phyloP scores from a whole-genome alignment of 2,329 filamentous ascomycete genomes.

The Colletotrichum camelliae region DNA sequence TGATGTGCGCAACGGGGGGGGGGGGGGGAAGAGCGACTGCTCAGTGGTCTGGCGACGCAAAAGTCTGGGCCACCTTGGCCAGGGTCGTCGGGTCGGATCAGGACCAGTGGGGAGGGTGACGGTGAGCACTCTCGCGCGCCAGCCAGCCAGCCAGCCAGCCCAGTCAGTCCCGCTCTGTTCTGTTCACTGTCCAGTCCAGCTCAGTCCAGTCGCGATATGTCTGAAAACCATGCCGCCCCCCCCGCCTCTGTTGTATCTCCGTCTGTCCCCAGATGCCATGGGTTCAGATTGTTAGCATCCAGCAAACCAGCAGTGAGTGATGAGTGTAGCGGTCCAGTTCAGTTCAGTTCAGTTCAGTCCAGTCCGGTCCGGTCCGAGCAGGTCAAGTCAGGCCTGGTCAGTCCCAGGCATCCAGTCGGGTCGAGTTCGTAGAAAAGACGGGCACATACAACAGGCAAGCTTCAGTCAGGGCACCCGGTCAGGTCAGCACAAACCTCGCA shows the following conservation, averaged over 20 bases:
- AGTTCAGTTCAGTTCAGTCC: background rate
- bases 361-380: background rate
- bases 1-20: background rate
- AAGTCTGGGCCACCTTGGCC: slow-evolving; percentile 13
- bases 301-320: background rate
- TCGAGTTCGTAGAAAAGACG: background rate
- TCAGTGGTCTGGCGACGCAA: slow-evolving; percentile 3
- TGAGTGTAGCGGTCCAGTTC: background rate
- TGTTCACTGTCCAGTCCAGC: background rate
- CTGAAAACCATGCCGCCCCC: background rate
- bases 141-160: background rate
- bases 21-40: background rate
- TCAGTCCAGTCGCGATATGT: background rate
- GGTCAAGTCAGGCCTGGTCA: background rate
- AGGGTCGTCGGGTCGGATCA: background rate
- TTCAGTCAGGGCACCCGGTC: background rate
- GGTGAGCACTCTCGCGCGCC: background rate
- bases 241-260: background rate
- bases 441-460: background rate
- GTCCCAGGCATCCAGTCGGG: background rate
- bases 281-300: background rate
- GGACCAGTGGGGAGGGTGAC: slow-evolving; percentile 1
- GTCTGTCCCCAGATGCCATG: background rate
- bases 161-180: background rate
- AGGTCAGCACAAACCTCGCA: background rate